Evolutionary conservation across 495 filamentous ascomycete genomes (phyloP), one percentile per base, ranked within the genome.

Genomic region (Neurospora sp.): DNA sequence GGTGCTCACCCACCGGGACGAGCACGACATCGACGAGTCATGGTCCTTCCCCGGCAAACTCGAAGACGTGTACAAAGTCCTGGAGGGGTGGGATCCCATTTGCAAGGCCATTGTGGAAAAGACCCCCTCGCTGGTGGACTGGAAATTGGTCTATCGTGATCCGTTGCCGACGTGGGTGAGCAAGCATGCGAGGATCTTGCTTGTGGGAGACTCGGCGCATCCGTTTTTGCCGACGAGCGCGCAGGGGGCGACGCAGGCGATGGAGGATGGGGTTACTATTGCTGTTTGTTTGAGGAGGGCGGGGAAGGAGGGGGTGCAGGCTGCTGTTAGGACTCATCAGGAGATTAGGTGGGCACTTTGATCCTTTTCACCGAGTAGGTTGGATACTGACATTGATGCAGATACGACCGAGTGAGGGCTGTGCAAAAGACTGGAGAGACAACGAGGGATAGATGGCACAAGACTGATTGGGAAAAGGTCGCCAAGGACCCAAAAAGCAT

Each of bases 101-200:
- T 87, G 86, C 80, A 85, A 81, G 6, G 84, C 84, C 16, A 87
- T 92, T 48, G 83, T 91, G 2, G 85, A 86, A 39, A 89, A 88
- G 73, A 90, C 89, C 12, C 90, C 89, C 3, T 80, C 84, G 54
- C 75, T 91, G 1, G 86, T 92, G 0, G 88, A 92, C 73, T 91
- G 88, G 87, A 91, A 91, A 76, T 78, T 92, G n/a, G 86, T 91
- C 4, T 92, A 90, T 71, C 84, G 90, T 42, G 89, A 91, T 76
- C 89, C 89, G 2, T 77, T 90, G 39, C 88, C 88, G 9, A 87
- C 83, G 0, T 92, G 90, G 90, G 85, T 89, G 0, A 90, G 86
- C 69, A 82, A 86, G 40, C 81, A 87, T 5, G 88, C 86, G 23
- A 78, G 88, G 11, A 88, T 91, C 42, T 77, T 86, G 35, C 80